Evolutionary conservation across 2,329 filamentous ascomycete species (phyloP), one percentile per base, ranked within the genome.

Genomic region (Fusarium pseudograminearum): DNA sequence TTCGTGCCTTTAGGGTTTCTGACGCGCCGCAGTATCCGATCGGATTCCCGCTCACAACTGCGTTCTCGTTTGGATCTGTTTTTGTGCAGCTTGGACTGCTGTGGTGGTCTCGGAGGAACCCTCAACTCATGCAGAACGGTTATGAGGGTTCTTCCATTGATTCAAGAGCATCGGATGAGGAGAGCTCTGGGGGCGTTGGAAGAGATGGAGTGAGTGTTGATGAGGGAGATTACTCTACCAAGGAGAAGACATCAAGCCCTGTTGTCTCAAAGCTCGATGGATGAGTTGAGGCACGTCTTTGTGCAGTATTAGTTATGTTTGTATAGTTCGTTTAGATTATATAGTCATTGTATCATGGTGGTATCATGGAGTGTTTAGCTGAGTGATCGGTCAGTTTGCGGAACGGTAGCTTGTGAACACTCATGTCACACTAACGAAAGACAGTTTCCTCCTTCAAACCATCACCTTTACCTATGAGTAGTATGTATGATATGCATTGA

Each of bases 11-110:
- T 54, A 74, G 76, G 22, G 78, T 79, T 1, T 69, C 73, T 0
- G 79, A 81, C 44, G 74, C 79, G 1, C 79, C 80, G 1, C 62
- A 66, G 5, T 81, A 80, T 38, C 78, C 79, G 0, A 73, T 81
- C 6, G 80, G 80, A 6, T 81, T 81, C 53, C 79, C 79, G 1
- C 63, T 81, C 3, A 73, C 76, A 0, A 77, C 77, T 0, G 77
- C 78, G 0, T 79, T 81, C 28, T 73, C 71, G 0, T 77, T 76
- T 2, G 71, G 70, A 0, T 78, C 76, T 2, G 78, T 81, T 10
- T 14, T 75, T 4, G 69, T 75, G 1, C 78, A 80, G 44, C 69
- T 81, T 0, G 73, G 73, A 0, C 66, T 81, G 52, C 33, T 79
- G 3, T 78, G 73, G 70, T 81, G 77, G 71, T 61, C 61, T 15